phyloP scores from a whole-genome alignment of 352 stramenopile species.

The Elongisporangium prolatum region DNA sequence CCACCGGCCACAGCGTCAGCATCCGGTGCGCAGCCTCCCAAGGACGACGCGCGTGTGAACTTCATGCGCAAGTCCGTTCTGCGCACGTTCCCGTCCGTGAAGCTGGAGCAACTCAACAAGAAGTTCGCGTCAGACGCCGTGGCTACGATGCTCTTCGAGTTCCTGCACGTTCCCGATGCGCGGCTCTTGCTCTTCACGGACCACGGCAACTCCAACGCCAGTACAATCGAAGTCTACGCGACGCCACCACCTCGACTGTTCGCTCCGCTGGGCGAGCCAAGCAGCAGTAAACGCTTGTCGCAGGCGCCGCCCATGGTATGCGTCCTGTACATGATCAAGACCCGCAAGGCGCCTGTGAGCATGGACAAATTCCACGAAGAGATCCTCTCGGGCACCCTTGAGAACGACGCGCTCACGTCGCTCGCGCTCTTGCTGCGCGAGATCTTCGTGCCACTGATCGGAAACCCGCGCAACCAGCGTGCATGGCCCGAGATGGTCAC shows the following conservation, averaged over 20 bases:
- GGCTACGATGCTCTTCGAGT: conserved; percentile 62
- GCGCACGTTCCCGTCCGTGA: conserved; percentile 62
- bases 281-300: conserved; percentile 3
- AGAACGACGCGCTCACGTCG: conserved; percentile 71
- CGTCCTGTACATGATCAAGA: conserved; percentile 78
- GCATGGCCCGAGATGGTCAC: conserved; percentile 82
- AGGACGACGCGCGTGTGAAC: conserved; percentile 57
- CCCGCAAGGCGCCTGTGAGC: conserved; percentile 55
- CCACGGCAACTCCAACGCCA: conserved; percentile 48
- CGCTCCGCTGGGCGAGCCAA: background rate
- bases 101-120: conserved; percentile 46
- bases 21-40: conserved; percentile 7
- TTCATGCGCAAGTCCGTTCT: conserved; percentile 62
- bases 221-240: conserved; percentile 53
- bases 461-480: conserved; percentile 74
- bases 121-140: conserved; percentile 62
- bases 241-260: conserved; percentile 53
- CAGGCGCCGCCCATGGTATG: conserved; percentile 28
- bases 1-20: no score
- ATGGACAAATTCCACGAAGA: conserved; percentile 60
- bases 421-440: conserved; percentile 67
- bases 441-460: conserved; percentile 70
- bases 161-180: conserved; percentile 56
- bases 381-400: conserved; percentile 68
- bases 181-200: conserved; percentile 70